Evolutionary conservation across 1,284 basidiomycete species (phyloP).

Genomic region (Xerocomus nothofagi): DNA sequence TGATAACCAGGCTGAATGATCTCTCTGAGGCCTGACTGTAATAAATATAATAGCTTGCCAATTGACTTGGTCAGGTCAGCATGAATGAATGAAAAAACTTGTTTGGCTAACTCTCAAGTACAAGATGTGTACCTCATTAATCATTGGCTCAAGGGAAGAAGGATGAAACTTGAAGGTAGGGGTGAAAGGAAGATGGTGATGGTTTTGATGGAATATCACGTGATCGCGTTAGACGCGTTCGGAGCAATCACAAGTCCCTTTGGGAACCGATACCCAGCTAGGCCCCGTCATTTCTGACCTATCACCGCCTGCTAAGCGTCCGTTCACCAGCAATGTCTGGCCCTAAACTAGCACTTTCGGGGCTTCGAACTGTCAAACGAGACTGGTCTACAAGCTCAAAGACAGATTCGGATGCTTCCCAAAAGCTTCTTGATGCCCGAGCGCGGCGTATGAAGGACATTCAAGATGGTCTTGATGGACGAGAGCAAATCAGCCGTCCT

Average conservation of each 20-base stretch:
- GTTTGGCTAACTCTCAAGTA: too few relatives aligned
- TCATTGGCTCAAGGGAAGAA: too few relatives aligned
- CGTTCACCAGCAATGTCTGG: conserved; percentile 34
- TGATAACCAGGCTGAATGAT: too few relatives aligned
- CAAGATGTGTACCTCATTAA: too few relatives aligned
- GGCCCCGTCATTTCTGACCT: background rate
- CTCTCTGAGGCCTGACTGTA: too few relatives aligned
- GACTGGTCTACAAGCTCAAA: conserved; percentile 45
- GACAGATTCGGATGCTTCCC: conserved; percentile 34
- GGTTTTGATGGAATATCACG: too few relatives aligned
- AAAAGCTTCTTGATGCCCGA: conserved; percentile 34
- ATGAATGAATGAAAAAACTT: too few relatives aligned
- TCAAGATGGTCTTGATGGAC: conserved; percentile 38
- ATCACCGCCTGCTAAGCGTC: background rate
- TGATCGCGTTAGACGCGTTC: conserved; percentile 33
- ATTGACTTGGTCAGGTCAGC: too few relatives aligned
- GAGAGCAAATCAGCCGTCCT: conserved; percentile 9
- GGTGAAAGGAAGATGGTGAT: too few relatives aligned
- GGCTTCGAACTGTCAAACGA: conserved; percentile 45
- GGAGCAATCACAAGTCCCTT: too few relatives aligned
- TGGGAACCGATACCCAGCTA: background rate
- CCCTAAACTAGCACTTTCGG: conserved; percentile 42
- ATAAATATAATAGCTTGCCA: too few relatives aligned
- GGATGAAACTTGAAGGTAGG: too few relatives aligned
- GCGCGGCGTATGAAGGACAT: conserved; percentile 55